These are phyloP conservation scores for Phytophthora cryptogea DNA, from an alignment of 352 stramenopile genomes.

Conservation along the genomic window DNA sequence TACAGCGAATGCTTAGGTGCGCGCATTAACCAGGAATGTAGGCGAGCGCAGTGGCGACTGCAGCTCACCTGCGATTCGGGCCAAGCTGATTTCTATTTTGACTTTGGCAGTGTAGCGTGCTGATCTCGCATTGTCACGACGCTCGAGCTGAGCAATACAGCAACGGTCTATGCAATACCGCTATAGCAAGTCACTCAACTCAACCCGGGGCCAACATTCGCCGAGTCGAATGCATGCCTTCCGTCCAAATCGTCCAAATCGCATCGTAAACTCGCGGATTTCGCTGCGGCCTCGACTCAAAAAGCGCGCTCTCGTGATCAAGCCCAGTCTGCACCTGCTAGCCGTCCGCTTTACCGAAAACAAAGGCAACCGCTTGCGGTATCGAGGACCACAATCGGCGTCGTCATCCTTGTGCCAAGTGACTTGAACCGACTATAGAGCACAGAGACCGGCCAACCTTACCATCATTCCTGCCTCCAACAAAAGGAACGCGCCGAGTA, in stretches of 20 bases:
- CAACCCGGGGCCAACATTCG: background rate
- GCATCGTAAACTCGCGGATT: background rate
- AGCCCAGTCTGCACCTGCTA: background rate
- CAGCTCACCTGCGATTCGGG: background rate
- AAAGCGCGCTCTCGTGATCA: background rate
- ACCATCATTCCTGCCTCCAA: background rate
- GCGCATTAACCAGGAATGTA: background rate
- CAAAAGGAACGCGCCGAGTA: background rate
- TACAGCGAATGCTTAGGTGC: no score
- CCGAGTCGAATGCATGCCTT: background rate
- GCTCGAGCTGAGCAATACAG: no score
- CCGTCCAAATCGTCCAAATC: background rate
- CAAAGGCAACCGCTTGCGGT: background rate
- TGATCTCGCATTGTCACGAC: background rate
- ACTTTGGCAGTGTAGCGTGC: background rate
- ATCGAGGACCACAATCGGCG: background rate
- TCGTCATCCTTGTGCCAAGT: background rate
- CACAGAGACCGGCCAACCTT: background rate
- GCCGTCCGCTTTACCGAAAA: background rate
- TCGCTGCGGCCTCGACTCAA: background rate
- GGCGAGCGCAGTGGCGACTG: background rate
- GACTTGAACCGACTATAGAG: background rate
- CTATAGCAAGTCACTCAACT: background rate
- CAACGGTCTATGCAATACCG: background rate
- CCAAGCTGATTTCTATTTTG: conserved; percentile 2